Conservation (phyloP, 75 land plant species). For the Picea glauca region DNA sequence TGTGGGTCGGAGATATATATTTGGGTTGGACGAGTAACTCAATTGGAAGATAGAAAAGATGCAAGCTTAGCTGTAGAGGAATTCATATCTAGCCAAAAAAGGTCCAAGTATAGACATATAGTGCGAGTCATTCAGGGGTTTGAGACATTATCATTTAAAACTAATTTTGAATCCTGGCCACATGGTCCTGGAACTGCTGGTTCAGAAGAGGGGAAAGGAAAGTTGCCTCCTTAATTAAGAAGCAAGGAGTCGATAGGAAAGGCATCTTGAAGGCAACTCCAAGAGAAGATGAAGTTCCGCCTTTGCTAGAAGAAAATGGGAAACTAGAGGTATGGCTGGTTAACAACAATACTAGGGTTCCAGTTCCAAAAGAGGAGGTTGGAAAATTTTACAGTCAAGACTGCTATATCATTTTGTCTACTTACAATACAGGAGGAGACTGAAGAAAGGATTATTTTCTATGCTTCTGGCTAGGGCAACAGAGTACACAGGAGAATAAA, state of each 20-base stretch:
- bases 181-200: slow-evolving; percentile 13
- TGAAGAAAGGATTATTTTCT: no score
- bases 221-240: slow-evolving; percentile 27
- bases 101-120: slow-evolving; percentile 26
- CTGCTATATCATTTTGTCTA: no score
- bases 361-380: no score
- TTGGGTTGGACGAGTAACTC: slow-evolving; percentile 62
- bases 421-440: no score
- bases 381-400: no score
- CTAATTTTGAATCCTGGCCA: slow-evolving; percentile 56
- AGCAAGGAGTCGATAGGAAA: slow-evolving; percentile 3
- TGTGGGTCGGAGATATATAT: background rate
- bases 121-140: slow-evolving; percentile 50
- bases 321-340: no score
- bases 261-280: no score
- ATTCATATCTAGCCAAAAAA: slow-evolving; percentile 28
- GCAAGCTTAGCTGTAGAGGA: slow-evolving; percentile 46
- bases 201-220: slow-evolving; percentile 55
- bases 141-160: slow-evolving; percentile 52
- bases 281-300: no score
- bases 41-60: slow-evolving; percentile 41
- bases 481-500: no score
- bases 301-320: no score
- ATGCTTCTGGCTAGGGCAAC: no score
- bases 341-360: no score